Conservation (phyloP, 805 yeast species). For the Lipomyces orientalis region DNA sequence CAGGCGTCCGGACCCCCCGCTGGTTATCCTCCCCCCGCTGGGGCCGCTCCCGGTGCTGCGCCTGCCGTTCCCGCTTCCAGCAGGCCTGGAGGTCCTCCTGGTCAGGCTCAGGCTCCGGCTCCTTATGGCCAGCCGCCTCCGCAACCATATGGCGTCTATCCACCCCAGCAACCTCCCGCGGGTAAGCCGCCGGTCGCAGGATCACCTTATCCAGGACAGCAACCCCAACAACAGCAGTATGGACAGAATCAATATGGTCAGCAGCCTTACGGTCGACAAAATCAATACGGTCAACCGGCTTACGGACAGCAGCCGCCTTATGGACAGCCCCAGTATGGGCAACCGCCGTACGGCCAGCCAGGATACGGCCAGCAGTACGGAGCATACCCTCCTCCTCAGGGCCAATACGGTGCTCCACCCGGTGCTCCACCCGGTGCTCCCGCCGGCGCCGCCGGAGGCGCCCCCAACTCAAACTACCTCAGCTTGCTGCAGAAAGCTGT, state of each 20-base stretch:
- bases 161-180: background rate
- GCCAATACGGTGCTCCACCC: conserved; percentile 16
- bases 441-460: conserved; percentile 8
- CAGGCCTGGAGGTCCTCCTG: conserved; percentile 16
- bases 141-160: background rate
- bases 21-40: background rate
- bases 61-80: background rate
- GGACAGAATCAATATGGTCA: conserved; percentile 29
- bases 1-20: background rate
- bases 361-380: conserved; percentile 21
- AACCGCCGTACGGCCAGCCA: conserved; percentile 15
- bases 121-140: background rate
- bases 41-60: background rate
- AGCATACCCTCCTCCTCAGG: conserved; percentile 10
- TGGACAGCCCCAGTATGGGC: conserved; percentile 16
- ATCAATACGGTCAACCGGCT: conserved; percentile 22
- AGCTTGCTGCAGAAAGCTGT: conserved; percentile 38
- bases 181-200: background rate
- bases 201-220: conserved; percentile 4
- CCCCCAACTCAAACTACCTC: conserved; percentile 31
- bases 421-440: conserved; percentile 17
- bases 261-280: conserved; percentile 10
- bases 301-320: conserved; percentile 19
- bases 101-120: background rate
- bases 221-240: conserved; percentile 14